Base-by-base conservation (phyloP, 805 yeast species). In the Metschnikowia continentalis region DNA sequence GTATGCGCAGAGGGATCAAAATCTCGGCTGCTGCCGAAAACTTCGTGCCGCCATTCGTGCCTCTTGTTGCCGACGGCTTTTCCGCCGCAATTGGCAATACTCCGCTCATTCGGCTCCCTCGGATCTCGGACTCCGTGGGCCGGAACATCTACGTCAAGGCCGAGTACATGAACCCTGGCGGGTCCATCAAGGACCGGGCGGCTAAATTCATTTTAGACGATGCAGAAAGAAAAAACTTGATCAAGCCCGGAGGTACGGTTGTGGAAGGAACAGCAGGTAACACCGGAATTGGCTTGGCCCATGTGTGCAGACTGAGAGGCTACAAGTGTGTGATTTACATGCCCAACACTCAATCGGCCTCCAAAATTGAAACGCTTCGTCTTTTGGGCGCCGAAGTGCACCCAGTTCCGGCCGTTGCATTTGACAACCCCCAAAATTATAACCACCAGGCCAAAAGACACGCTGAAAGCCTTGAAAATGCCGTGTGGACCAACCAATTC, bases 181-280 rank as follows among this genome's bases (percentile, higher is more conserved):
- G 96, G 0, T 85, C 94, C 10, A 91, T 90, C 50, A 90, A 90
- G 64, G 97, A 90, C 66, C 78, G 97, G 52, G 96, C 97, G 14
- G 96, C 96, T 0, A 72, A 86, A 35, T 88, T 72, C 62, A 76
- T 90, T 56, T 74, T 90, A 47, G 77, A 85, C 58, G 90, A 89
- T 57, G 96, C 96, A 26, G 96, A 90, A 64, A 64, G 67, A 35
- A 74, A 74, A 53, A 90, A 90, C 2, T 69, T 77, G 49, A 73
- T 90, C 50, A 65, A 71, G 51, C 81, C 90, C 3, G 94, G 95
- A 7, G 96, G 94, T 33, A 90, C 96, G 2, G 81, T 90, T 32
- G 91, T 90, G 15, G 97, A 90, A 68, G 96, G 96, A 6, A 89
- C 96, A 11, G 97, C 97, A 3, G 97, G 97, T 32, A 90, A 90